Percentiles rank a stretch among this genome's conserved stretches.
phyloP scores from a whole-genome alignment of 169 alveolate species.

The Perkinsus chesapeaki region DNA sequence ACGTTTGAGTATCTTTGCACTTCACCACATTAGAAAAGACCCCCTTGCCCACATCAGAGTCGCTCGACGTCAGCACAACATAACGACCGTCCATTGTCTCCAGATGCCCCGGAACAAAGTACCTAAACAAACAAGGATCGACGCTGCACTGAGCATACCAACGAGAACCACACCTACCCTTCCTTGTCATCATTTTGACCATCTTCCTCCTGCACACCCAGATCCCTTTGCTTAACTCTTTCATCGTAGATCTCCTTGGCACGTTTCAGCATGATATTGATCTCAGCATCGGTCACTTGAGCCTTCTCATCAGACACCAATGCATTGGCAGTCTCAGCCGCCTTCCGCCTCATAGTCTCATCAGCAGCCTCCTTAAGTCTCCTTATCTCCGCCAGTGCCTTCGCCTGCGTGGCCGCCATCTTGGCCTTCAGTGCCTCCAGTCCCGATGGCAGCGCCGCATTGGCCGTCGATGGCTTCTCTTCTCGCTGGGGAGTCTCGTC shows the following conservation, averaged over 20 bases:
- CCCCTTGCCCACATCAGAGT: slow-evolving; percentile 69
- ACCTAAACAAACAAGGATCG: neutral
- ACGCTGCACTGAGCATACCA: neutral
- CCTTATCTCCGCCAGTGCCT: neutral
- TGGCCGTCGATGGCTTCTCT: neutral
- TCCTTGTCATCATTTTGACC: neutral
- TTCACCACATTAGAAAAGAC: slow-evolving; percentile 71
- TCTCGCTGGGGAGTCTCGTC: neutral
- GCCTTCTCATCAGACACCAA: neutral
- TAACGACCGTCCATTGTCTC: slow-evolving; percentile 71
- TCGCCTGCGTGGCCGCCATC: neutral
- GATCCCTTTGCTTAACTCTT: neutral
- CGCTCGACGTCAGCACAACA: slow-evolving; percentile 50
- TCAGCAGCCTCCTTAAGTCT: neutral
- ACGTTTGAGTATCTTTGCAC: slow-evolving; percentile 27
- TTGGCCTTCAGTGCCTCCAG: neutral
- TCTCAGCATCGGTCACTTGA: neutral
- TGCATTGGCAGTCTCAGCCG: neutral
- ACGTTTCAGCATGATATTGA: neutral
- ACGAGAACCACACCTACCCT: neutral
- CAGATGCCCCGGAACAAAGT: neutral
- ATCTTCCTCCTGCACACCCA: neutral
- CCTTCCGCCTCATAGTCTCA: neutral
- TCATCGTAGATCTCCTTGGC: neutral
- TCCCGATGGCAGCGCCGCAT: neutral